Evolutionary conservation across 495 filamentous ascomycete species (phyloP).

Genomic region (Lasiosphaeria hispida): DNA sequence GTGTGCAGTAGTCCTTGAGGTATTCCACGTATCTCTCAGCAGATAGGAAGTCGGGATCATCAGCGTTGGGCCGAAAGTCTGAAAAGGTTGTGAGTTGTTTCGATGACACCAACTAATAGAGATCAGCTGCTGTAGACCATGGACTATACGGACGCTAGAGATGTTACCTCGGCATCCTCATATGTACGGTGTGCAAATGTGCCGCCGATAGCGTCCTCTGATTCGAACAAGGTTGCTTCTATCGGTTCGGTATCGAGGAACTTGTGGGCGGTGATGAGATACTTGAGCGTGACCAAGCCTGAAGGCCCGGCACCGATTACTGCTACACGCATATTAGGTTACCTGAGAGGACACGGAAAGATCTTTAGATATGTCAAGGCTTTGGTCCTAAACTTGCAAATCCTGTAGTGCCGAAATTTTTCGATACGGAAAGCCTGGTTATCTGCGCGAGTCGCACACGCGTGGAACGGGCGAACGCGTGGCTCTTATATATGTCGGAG

Average conservation of each 20-base stretch:
- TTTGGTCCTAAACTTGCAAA: too few species aligned
- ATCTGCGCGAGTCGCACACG: too few species aligned
- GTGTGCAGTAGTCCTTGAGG: conserved; percentile 38
- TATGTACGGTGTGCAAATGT: conserved; percentile 34
- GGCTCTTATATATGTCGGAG: too few species aligned
- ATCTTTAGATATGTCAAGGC: background rate
- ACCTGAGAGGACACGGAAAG: background rate
- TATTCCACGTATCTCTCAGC: conserved; percentile 33
- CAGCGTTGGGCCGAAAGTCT: conserved; percentile 29
- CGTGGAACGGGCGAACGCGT: too few species aligned
- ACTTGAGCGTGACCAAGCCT: conserved; percentile 45
- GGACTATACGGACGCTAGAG: background rate
- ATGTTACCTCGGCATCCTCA: conserved; percentile 33
- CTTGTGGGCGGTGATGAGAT: conserved; percentile 36
- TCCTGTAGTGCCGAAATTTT: too few species aligned
- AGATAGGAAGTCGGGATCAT: conserved; percentile 35
- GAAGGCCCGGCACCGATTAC: conserved; percentile 46
- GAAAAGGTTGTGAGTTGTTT: conserved; percentile 43
- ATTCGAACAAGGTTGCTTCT: conserved; percentile 29
- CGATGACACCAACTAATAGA: conserved; percentile 38
- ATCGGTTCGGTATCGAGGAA: conserved; percentile 29
- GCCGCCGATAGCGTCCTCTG: conserved; percentile 26
- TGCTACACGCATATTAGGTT: conserved; percentile 30
- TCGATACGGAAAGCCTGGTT: too few species aligned
- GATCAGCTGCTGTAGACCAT: background rate